Percentiles rank a stretch among this genome's conserved stretches.
These are phyloP conservation scores for Dendrobium huoshanense DNA, from an alignment of 106 monocot genomes.

Conservation along the genomic window DNA sequence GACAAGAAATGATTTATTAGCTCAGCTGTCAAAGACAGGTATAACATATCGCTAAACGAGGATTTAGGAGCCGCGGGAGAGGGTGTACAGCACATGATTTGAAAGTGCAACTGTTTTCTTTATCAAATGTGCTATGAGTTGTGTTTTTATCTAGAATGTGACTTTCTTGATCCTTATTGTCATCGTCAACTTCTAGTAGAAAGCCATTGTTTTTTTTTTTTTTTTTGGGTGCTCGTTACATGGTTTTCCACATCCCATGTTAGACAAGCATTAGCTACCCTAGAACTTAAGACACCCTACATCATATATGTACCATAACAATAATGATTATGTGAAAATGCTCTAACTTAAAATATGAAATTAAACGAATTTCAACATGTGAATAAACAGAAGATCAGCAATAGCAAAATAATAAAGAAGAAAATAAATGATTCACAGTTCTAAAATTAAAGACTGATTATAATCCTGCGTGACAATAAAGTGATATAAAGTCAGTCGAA, in stretches of 20 bases:
- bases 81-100: no score
- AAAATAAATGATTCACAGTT: neutral
- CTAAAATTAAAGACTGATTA: neutral
- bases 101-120: neutral
- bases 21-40: no score
- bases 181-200: neutral
- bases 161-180: neutral
- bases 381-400: neutral
- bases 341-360: neutral
- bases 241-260: neutral
- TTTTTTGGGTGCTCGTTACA: neutral
- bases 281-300: neutral
- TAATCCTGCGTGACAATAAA: neutral
- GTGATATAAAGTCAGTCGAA: neutral
- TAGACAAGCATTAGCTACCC: neutral
- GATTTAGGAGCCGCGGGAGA: no score
- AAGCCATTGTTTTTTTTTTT: neutral
- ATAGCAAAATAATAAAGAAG: neutral
- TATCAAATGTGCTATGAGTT: neutral
- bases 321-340: neutral
- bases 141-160: neutral
- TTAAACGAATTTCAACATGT: neutral
- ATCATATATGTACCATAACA: neutral
- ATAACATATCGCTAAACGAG: no score
- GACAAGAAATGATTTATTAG: no score